A percentile compares a stretch with the other conserved stretches of the same genome.
These are phyloP conservation scores for Penicillium angulare DNA, from an alignment of 495 filamentous ascomycete species.

Conservation along the genomic window DNA sequence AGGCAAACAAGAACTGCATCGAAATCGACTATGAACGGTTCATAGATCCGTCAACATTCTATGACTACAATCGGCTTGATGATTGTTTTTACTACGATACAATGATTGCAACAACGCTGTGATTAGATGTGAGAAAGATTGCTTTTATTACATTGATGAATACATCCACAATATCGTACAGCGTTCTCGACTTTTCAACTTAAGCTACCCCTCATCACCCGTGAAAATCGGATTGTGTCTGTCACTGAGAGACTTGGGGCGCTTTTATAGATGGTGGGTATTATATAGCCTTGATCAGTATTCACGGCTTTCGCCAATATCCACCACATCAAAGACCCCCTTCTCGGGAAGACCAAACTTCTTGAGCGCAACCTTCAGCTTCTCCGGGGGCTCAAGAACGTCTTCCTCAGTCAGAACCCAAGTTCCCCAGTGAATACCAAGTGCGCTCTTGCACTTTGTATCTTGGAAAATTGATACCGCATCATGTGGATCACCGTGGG, in stretches of 20 bases:
- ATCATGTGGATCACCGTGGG: conserved; percentile 90
- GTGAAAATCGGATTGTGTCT: no score
- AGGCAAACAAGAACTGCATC: conserved; percentile 19
- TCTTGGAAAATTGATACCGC: conserved; percentile 88
- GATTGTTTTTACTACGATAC: no score
- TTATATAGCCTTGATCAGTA: conserved; percentile 52
- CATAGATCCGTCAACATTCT: background rate
- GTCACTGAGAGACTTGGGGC: no score
- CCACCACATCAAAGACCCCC: conserved; percentile 83
- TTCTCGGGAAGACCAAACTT: conserved; percentile 65
- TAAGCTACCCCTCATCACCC: background rate
- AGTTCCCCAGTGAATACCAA: conserved; percentile 94
- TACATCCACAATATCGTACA: background rate
- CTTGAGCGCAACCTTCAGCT: conserved; percentile 74
- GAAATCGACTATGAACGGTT: background rate
- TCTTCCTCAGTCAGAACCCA: conserved; percentile 89
- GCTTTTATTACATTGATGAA: no score
- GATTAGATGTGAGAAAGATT: no score
- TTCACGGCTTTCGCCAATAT: conserved; percentile 83
- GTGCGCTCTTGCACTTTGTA: conserved; percentile 75
- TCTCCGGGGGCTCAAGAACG: conserved; percentile 75
- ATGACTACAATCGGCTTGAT: background rate
- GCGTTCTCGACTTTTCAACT: background rate
- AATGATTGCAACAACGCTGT: no score
- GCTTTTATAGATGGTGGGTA: no score